Percentiles rank a stretch among this genome's conserved stretches.
phyloP scores from a whole-genome alignment of 192 early-diverging fungal genomes.

The Linnemannia zychae region DNA sequence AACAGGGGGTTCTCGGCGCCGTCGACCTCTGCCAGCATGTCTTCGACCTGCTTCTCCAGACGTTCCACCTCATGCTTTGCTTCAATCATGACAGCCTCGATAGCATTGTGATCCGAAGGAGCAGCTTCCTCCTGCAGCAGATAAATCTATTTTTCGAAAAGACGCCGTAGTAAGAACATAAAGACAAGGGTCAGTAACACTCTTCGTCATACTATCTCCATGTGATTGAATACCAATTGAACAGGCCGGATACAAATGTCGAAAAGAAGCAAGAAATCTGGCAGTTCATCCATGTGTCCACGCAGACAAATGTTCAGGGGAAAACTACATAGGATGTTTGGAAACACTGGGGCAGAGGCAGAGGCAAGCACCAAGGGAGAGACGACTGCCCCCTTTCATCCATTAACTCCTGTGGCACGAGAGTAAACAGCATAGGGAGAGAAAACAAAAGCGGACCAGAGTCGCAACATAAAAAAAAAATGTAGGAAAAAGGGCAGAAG shows the following conservation, averaged over 20 bases:
- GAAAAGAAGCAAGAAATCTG: background rate
- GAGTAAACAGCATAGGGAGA: background rate
- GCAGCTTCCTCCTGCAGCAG: conserved; percentile 96
- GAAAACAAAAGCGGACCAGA: background rate
- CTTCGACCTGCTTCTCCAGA: conserved; percentile 94
- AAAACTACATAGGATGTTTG: background rate
- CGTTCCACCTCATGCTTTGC: conserved; percentile 92
- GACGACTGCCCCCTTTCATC: background rate
- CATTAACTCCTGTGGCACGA: background rate
- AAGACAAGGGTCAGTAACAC: background rate
- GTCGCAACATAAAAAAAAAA: background rate
- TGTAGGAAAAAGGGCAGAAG: background rate
- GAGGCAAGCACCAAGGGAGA: background rate
- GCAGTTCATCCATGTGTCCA: background rate
- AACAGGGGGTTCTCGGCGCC: conserved; percentile 91
- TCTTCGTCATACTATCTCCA: background rate
- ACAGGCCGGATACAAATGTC: background rate
- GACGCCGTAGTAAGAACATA: background rate
- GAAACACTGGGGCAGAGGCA: background rate
- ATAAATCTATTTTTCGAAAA: conserved; percentile 72
- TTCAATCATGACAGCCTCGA: conserved; percentile 91
- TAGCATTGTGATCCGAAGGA: conserved; percentile 92
- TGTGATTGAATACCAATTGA: background rate
- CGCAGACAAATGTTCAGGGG: background rate
- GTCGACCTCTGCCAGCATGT: conserved; percentile 84